phyloP scores from a whole-genome alignment of 441 rosid genomes.

The Rhodomyrtus psidioides region DNA sequence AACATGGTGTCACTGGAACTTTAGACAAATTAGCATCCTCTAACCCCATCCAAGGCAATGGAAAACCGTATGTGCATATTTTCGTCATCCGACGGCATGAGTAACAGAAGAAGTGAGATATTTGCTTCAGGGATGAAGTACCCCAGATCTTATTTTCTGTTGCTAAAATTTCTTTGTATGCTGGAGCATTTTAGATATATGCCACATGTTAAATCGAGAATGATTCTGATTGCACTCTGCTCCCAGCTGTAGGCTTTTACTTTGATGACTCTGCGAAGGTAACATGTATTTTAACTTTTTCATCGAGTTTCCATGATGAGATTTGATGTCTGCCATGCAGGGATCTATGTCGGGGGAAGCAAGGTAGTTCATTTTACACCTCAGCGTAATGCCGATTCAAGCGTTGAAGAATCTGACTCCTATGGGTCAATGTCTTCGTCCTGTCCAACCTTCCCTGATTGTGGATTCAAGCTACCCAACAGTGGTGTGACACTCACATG shows the following conservation, averaged over 20 bases:
- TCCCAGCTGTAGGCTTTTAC: not conserved
- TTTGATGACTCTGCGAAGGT: not conserved
- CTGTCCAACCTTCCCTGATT: constrained; percentile 82
- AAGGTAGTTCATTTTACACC: constrained; percentile 96
- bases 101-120: not conserved
- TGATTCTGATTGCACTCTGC: not conserved
- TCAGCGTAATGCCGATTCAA: constrained; percentile 30
- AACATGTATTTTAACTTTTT: not conserved
- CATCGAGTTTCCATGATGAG: not conserved
- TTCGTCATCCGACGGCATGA: not conserved
- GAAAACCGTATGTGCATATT: not conserved
- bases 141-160: not conserved
- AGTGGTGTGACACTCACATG: constrained; percentile 91
- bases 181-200: not conserved
- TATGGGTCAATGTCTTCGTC: constrained; percentile 32
- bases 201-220: not conserved
- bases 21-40: not conserved
- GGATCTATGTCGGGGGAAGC: constrained; percentile 94
- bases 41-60: not conserved
- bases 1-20: not conserved
- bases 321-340: constrained; percentile 23
- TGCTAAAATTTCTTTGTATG: not conserved
- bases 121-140: not conserved
- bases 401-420: constrained; percentile 24
- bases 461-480: constrained; percentile 79